A percentile compares a stretch with the other conserved stretches of the same genome.
Conservation (phyloP, 805 yeast species). For the Saccharomycopsis sp. region DNA sequence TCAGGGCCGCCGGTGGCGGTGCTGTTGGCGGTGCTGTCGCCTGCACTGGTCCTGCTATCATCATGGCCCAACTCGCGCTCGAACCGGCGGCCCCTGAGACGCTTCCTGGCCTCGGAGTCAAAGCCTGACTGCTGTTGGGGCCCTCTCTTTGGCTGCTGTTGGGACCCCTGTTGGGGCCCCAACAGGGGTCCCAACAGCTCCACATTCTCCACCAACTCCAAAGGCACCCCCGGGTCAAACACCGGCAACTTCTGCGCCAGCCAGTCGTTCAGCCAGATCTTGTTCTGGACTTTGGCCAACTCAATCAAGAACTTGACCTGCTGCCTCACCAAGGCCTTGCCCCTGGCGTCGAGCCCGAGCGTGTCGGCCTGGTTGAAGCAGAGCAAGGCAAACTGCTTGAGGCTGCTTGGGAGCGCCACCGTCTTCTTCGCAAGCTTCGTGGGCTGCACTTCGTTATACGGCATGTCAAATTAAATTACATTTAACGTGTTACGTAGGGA, state of each 20-base stretch:
- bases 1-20: no score
- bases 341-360: conserved; percentile 27
- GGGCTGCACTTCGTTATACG: conserved; percentile 13
- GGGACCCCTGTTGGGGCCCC: not conserved
- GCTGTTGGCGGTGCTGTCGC: no score
- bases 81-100: conserved; percentile 42
- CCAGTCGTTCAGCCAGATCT: conserved; percentile 49
- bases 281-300: conserved; percentile 36
- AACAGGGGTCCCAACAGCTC: not conserved
- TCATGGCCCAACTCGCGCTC: conserved; percentile 26
- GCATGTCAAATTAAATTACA: no score
- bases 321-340: conserved; percentile 34
- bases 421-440: conserved; percentile 5
- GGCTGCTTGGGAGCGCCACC: conserved; percentile 44
- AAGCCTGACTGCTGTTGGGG: not conserved
- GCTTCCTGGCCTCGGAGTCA: conserved; percentile 30
- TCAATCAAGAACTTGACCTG: conserved; percentile 44
- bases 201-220: conserved; percentile 5
- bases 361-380: conserved; percentile 36
- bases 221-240: conserved; percentile 23
- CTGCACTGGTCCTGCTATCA: conserved; percentile 9
- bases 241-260: conserved; percentile 40
- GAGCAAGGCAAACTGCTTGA: conserved; percentile 41
- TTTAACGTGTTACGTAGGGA: no score
- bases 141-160: not conserved